Evolutionary conservation across 148 eudicot genomes (phyloP).

Genomic region (Rhododendron ovatum): DNA sequence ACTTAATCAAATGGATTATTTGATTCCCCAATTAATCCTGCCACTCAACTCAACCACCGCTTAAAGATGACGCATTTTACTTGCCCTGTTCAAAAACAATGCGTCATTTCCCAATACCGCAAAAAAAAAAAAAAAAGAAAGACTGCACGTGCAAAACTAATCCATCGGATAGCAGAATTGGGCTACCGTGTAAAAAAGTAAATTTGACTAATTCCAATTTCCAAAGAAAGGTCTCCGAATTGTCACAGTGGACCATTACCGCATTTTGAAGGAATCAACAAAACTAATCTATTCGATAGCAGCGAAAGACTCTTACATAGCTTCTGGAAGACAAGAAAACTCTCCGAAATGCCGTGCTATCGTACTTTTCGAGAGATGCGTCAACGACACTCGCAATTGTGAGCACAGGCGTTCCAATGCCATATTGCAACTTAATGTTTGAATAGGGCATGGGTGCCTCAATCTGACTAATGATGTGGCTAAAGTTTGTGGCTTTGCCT

Average conservation of each 20-base stretch:
- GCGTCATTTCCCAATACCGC: neutral
- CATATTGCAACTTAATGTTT: too few species aligned
- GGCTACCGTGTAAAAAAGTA: neutral
- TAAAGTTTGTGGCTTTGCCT: too few species aligned
- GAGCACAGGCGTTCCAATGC: too few species aligned
- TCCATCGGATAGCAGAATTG: neutral
- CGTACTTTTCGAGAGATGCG: neutral
- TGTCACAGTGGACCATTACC: neutral
- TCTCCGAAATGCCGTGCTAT: neutral
- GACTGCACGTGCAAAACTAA: neutral
- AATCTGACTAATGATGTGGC: too few species aligned
- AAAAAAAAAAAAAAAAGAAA: neutral
- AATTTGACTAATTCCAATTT: neutral
- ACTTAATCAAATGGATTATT: neutral
- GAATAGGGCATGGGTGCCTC: too few species aligned
- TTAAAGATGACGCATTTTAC: neutral
- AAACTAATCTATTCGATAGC: neutral
- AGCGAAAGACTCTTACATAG: neutral
- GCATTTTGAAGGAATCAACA: neutral
- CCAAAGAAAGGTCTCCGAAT: neutral
- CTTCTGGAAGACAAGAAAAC: neutral
- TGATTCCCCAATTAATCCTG: neutral
- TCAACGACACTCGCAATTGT: neutral
- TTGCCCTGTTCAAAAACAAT: neutral
- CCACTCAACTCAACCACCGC: neutral